These are phyloP conservation scores for Mortierella sp. DNA, from an alignment of 371 early-diverging fungal genomes.

Conservation along the genomic window DNA sequence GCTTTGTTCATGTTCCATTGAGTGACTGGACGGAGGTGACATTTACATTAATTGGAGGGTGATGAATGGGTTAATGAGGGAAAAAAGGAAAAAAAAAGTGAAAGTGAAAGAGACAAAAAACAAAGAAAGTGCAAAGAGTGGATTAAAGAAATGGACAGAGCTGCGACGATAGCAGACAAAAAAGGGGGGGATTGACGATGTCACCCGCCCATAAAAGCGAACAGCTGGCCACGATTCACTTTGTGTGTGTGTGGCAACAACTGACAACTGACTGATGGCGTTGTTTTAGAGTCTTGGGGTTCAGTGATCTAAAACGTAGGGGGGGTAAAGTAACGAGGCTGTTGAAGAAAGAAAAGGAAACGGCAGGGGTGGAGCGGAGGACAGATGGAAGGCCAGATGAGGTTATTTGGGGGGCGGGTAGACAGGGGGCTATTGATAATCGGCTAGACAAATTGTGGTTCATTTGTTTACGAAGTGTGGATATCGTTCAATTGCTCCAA, in stretches of 20 bases:
- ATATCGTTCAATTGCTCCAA: not conserved
- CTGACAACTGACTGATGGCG: too few relatives aligned
- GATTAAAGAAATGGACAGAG: not conserved
- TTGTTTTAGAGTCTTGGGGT: too few relatives aligned
- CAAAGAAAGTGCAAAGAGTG: not conserved
- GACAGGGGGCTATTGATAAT: not conserved
- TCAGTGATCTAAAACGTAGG: too few relatives aligned
- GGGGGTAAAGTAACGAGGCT: not conserved
- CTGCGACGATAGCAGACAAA: not conserved
- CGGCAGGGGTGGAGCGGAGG: not conserved
- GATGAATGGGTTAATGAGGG: not conserved
- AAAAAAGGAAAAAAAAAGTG: not conserved
- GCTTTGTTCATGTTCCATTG: not conserved
- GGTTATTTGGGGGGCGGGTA: not conserved
- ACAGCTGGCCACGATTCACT: constrained; percentile 1
- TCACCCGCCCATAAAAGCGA: constrained; percentile 5
- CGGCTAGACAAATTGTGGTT: not conserved
- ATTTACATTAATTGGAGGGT: constrained; percentile 6
- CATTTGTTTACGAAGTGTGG: not conserved
- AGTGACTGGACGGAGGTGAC: not conserved
- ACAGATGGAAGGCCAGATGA: not conserved
- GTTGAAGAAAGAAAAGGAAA: not conserved
- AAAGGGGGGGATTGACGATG: constrained; percentile 9
- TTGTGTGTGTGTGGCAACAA: too few relatives aligned
- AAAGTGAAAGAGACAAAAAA: not conserved